Base-by-base conservation (phyloP, 768 basidiomycete species). In the Tephrocybe sp. region DNA sequence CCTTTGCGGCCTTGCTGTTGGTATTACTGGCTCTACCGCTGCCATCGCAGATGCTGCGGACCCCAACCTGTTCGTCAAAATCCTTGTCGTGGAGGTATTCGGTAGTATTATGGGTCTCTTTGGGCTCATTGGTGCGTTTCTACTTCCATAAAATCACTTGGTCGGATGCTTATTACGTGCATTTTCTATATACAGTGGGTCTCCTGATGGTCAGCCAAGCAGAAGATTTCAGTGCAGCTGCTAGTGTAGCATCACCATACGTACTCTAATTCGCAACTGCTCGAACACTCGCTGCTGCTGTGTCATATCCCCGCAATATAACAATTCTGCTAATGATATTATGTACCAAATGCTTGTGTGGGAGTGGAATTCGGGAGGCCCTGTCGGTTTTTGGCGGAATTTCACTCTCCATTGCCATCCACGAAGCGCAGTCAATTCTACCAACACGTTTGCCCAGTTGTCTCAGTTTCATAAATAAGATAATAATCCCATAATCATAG, bases 41-140 rank as follows among this genome's bases (percentile, higher is more conserved):
- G 97, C 97, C 1, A 73, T 98, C 27, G 84, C 92, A 10, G 97
- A 98, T 65, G 97, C 95, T 18, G 90, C 94, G 10, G 94, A 98
- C 65, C 94, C 95, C 2, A 80, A 84, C 30, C 68, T 98, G 27
- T 98, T 99, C 57, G 94, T 98, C 68, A 97, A 95, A 69, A 91
- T 98, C 53, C 82, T 99, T 45, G 86, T 99, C 48, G 90, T 99
- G 0, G 97, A 98, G 63, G 94, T 97, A 34, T 92, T 94, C 64
- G 88, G 86, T 45, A 88, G 88, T 61, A 92, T 97, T 48, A 69
- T 97, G 65, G 94, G 94, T 4, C 70, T 97, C 40, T 97, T 95
- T 63, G 94, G 94, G 16, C 72, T 95, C 55, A 97, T 95, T 58
- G 89, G 92, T 93, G 56, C 52, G 88, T 78, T 16, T 21, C 34